Percentiles rank a stretch among this genome's conserved stretches.
These are phyloP conservation scores for Tetrahymena malaccensis DNA, from an alignment of 73 alveolate species.

Conservation along the genomic window DNA sequence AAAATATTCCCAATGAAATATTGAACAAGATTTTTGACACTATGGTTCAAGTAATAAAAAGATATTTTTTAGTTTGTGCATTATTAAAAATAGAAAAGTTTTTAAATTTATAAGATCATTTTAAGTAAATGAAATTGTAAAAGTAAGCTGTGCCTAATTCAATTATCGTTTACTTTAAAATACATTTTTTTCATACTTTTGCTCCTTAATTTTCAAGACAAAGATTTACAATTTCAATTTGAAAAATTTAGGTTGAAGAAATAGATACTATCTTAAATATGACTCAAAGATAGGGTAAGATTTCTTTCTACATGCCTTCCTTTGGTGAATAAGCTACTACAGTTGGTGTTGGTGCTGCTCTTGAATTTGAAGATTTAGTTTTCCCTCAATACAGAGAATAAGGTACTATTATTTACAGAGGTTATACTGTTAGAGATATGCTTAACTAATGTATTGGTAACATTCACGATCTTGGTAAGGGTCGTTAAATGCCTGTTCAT, in stretches of 20 bases:
- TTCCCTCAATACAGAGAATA: conserved; percentile 92
- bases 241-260: conserved; percentile 22
- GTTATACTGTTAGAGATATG: conserved; percentile 76
- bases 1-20: conserved; percentile 10
- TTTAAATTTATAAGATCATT: too few species aligned
- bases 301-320: conserved; percentile 66
- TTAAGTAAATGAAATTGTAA: neutral
- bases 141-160: too few species aligned
- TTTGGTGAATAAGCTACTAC: conserved; percentile 70
- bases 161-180: too few species aligned
- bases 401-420: conserved; percentile 90
- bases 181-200: too few species aligned
- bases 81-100: too few species aligned
- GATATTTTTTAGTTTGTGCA: neutral
- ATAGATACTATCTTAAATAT: conserved; percentile 18
- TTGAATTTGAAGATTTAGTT: conserved; percentile 64
- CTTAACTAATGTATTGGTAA: conserved; percentile 83
- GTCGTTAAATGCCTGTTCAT: conserved; percentile 94
- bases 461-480: conserved; percentile 80
- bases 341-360: conserved; percentile 89
- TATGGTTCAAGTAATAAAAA: conserved; percentile 10
- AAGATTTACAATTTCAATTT: too few species aligned
- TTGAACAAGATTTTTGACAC: conserved; percentile 26
- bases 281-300: conserved; percentile 70
- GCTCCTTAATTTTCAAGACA: too few species aligned